Conservation (phyloP, 2,329 filamentous ascomycete species). For the Balansia obtecta region DNA sequence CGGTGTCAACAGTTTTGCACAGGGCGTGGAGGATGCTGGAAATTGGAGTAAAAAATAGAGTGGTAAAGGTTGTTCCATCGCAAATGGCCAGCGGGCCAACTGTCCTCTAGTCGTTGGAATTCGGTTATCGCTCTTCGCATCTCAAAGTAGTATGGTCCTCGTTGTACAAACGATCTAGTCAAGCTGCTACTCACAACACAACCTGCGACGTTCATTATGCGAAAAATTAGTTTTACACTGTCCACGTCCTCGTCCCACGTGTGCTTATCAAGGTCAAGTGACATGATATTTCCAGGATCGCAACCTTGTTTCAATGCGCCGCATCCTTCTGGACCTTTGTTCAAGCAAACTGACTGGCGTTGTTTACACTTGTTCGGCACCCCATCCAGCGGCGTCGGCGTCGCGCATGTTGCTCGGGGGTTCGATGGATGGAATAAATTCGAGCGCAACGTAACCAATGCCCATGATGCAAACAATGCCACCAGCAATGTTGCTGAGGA, state of each 20-base stretch:
- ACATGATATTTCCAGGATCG: background rate
- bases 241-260: too few relatives aligned
- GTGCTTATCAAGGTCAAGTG: too few relatives aligned
- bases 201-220: background rate
- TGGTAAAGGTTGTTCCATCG: background rate
- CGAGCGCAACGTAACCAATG: conserved; percentile 61
- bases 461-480: conserved; percentile 67
- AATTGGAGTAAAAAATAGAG: conserved; percentile 34
- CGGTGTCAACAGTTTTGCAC: conserved; percentile 34
- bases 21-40: conserved; percentile 45
- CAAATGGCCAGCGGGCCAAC: background rate
- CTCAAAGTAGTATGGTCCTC: background rate
- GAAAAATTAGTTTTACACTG: too few relatives aligned
- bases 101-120: too few relatives aligned
- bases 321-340: background rate
- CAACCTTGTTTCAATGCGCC: background rate
- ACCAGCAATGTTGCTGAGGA: conserved; percentile 64
- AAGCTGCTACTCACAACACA: background rate
- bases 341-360: background rate
- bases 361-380: conserved; percentile 59
- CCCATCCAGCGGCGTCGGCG: conserved; percentile 57
- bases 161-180: background rate
- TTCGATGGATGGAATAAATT: conserved; percentile 69
- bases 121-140: too few relatives aligned
- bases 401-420: conserved; percentile 74